Evolutionary conservation across 768 basidiomycete species (phyloP), one percentile per base, ranked within the genome.

Genomic region (Podaxis sp.): DNA sequence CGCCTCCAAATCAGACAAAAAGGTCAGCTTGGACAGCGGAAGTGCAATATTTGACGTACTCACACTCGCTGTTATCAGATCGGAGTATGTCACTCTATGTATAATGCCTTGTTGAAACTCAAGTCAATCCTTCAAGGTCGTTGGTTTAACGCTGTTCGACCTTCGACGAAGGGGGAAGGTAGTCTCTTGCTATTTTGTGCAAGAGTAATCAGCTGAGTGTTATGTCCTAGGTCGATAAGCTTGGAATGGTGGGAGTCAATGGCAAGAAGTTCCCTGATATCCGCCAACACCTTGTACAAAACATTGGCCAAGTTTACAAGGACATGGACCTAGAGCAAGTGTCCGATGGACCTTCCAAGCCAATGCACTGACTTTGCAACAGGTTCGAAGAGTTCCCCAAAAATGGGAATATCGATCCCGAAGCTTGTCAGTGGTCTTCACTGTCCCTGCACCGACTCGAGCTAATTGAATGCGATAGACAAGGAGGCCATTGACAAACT

Each of bases 1-100:
- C n/a, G 93, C 91, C 48, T 96, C 94, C 15, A 93, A 88, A 71
- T 96, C 94, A 4, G 95, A 96, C 78, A 96, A 96, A 78, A 97
- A 95, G 83, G 93, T 90, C 61, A 59, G 78, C 61, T 12, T 30
- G 44, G 44, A 8, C 10, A 36, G 26, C 12, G 28, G 28, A 46
- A 24, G 40, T 48, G 20, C 12, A 15, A 30, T 22, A 50, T 20
- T 20, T 30, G 17, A 28, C 33, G 13, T 36, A 40, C 53, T 54
- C 53, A 48, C 22, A 12, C 37, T 12, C 24, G 5, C 38, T 22
- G 22, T 55, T 64, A 38, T 55, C 62, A 90, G 89, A 90, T 90
- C 69, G 89, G 90, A 57, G 89, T 90, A 74, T 64, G 86, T 77
- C 53, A 13, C 12, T 22, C 63, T 33, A 58, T 36, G 40, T 7